Evolutionary conservation across 2,329 filamentous ascomycete species (phyloP), one percentile per base, ranked within the genome.

Genomic region (Nothophaeocryptopus gaeumannii): DNA sequence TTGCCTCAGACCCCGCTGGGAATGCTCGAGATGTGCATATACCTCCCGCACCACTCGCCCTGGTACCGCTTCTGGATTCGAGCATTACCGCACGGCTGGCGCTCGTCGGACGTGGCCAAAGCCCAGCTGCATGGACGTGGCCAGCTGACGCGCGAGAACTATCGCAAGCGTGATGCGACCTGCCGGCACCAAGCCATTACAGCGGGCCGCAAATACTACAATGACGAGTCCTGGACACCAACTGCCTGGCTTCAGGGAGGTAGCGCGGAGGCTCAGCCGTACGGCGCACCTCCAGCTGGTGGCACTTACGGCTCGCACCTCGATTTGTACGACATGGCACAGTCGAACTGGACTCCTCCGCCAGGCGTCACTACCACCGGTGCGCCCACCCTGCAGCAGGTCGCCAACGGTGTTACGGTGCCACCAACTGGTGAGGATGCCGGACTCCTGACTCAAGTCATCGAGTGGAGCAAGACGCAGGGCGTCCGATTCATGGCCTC

Each of bases 101-200:
- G 10, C 12, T 29, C 32, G 2, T 20, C 32, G 2, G 36, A 49
- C 8, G 51, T 59, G 5, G 53, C 55, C 1, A 39, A 37, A 10
- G 47, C 36, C 2, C 45, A 56, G 20, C 34, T 59, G 5, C 39
- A 47, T 30, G 42, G 47, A 9, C 43, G 50, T n/a, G 53, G 42
- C 20, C 7, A 7, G 8, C 29, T 45, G 5, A 50, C n/a, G 3
- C n/a, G 12, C 5, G 30, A 12, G 2, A 38, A 38, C 32, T 26
- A 34, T 12, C 14, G 31, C n/a, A 39, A 31, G 7, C 45, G 50
- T 5, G 29, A 37, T 5, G 46, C 42, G 8, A 16, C 50, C 2
- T 3, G 45, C 31, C 50, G 45, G 2, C 30, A 47, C 10, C 37
- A 40, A 15, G 16, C 12, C 2, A 14, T 26, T 3, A 41, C 38